Evolutionary conservation across 2,329 filamentous ascomycete genomes (phyloP).

Genomic region (Pseudogymnoascus pannorum): DNA sequence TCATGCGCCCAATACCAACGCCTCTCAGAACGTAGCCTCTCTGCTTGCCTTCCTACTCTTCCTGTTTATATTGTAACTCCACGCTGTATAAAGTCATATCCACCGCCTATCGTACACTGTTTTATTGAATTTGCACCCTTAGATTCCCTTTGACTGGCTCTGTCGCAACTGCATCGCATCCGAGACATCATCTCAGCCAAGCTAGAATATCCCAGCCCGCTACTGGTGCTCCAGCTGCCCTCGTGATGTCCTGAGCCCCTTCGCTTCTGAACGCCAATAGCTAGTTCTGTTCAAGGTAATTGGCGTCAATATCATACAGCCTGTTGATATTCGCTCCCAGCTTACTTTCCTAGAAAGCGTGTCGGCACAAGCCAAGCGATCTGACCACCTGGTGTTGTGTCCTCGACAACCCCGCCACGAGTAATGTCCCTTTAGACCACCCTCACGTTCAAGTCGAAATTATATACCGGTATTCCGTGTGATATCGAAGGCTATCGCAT

Average conservation of each 20-base stretch:
- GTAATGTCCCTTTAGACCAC: background rate
- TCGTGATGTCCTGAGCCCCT: conserved; percentile 5
- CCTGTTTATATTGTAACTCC: background rate
- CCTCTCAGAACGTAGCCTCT: background rate
- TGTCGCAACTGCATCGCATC: background rate
- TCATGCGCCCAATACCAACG: background rate
- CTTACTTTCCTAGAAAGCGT: background rate
- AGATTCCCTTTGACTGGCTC: background rate
- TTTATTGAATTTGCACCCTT: background rate
- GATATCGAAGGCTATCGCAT: background rate
- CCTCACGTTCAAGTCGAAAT: background rate
- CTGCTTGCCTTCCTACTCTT: background rate
- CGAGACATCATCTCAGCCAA: background rate
- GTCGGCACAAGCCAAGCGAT: background rate
- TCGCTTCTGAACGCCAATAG: background rate
- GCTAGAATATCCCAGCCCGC: background rate
- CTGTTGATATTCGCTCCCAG: background rate
- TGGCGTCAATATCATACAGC: background rate
- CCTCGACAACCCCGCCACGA: background rate
- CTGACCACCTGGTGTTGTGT: background rate
- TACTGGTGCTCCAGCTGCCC: background rate
- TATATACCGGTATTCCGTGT: background rate
- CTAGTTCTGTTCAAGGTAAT: background rate
- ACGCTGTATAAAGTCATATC: background rate
- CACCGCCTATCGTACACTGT: background rate